Evolutionary conservation across 495 filamentous ascomycete genomes (phyloP), one percentile per base, ranked within the genome.

Genomic region (Aspergillus wentii): DNA sequence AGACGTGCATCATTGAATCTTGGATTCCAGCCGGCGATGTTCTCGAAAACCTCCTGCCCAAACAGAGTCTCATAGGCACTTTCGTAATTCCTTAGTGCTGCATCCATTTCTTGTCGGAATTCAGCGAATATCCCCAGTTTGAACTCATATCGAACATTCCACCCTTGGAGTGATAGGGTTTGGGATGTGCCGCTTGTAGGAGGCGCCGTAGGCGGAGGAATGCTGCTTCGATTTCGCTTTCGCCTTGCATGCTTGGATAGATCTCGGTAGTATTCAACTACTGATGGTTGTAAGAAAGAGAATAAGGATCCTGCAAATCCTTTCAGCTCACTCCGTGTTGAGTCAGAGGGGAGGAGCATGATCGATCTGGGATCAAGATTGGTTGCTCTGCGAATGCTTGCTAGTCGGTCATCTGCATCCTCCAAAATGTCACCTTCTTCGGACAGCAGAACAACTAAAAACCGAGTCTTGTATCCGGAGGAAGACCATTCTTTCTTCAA

Each of bases 141-240:
- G 65, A 91, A 88, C 50, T 96, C 90, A 54, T 94, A 95, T 2
- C 90, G 82, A 15, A 88, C 80, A 56, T 83, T 87, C 90, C 90
- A 96, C 4, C 85, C 88, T 38, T 86, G 83, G 8, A 79, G 71
- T n/a, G 88, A 85, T 14, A 95, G 60, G 0, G 83, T 85, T 51
- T 87, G 83, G 11, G 86, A 91, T 3, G 88, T 90, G 8, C 86
- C 85, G 9, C 74, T 83, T 1, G 83, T 86, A 11, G 86, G 83
- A 21, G 88, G 84, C n/a, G 81, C 72, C n/a, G 86, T 90, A 7
- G 88, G 86, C 30, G 85, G 82, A 8, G 88, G 88, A 16, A 82
- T 77, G 20, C 71, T 71, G 15, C 83, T 81, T 47, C 86, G 71
- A 30, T 79, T 80, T 35, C 83, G 80, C 62, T 96, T 96, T 46